Evolutionary conservation across 1,284 basidiomycete genomes (phyloP), one percentile per base, ranked within the genome.

Genomic region (Phellopilus nigrolimitatus): DNA sequence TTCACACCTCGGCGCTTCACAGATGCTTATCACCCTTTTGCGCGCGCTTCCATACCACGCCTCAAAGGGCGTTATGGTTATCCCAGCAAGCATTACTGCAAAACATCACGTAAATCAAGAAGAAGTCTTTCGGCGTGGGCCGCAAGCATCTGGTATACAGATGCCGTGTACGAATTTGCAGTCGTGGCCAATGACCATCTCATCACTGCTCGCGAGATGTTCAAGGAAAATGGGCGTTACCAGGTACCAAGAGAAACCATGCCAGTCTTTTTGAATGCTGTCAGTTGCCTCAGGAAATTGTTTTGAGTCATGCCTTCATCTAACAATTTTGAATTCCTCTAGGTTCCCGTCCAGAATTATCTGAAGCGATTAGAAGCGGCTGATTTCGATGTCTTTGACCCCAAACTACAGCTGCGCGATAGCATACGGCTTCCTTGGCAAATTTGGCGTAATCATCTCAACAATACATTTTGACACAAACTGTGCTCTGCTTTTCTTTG

Each of bases 111-210:
- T 97, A 9, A 81, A 79, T 41, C 91, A 95, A 64, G 92, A 97
- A 65, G 87, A 93, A 24, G 84, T 97, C 8, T 86, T 93, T 64
- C 75, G 88, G 28, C 73, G 74, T 37, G 87, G 90, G 1, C 74
- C 76, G 7, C 66, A 73, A 15, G 88, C 88, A 39, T 65, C 73
- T 41, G 83, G 79, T 5, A 70, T 87, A 25, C 78, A 79, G 80
- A 88, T 54, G 92, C 91, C 0, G 85, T 91, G 30, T 97, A 85
- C 64, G 88, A 93, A 62, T 85, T 95, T 64, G 94, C 94, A 13
- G 91, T 88, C 8, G 69, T 89, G 15, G 94, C 92, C 34, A 93
- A 95, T 70, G 92, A 95, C 69, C 88, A 97, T 67, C 67, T 97
- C 57, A 75, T 86, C 59, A 93, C 91, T 2, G 91, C 92, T 2